Conservation (phyloP, 306 rosid genomes). For the Coriaria nepalensis region DNA sequence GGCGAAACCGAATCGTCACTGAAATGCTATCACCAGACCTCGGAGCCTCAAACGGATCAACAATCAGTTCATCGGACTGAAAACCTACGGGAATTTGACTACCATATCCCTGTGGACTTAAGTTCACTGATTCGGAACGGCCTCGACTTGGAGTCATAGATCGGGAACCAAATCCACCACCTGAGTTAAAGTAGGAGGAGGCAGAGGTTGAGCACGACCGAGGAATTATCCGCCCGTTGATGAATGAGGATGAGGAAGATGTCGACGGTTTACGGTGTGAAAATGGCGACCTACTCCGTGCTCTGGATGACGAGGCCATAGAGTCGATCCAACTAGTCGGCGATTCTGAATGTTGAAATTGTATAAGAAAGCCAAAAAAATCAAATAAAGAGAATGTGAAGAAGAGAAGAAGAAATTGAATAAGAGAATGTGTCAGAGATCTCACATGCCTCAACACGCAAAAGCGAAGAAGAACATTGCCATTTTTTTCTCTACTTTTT, state of each 20-base stretch:
- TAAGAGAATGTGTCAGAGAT: slow-evolving; percentile 59
- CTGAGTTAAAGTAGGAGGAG: slow-evolving; percentile 58
- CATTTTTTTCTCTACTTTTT: slow-evolving; percentile 12
- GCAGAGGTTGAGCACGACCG: slow-evolving; percentile 72
- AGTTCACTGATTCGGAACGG: slow-evolving; percentile 50
- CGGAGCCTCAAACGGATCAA: slow-evolving; percentile 42
- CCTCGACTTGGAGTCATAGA: slow-evolving; percentile 63
- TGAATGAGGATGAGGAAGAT: slow-evolving; percentile 61
- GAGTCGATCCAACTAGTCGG: slow-evolving; percentile 30
- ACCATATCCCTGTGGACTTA: slow-evolving; percentile 26
- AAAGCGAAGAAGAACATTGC: slow-evolving; percentile 39
- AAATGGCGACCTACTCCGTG: slow-evolving; percentile 90
- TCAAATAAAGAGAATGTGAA: background rate
- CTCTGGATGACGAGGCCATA: slow-evolving; percentile 92
- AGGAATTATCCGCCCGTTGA: slow-evolving; percentile 60
- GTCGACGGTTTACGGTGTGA: slow-evolving; percentile 73
- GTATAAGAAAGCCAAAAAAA: slow-evolving; percentile 7
- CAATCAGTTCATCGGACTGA: slow-evolving; percentile 51
- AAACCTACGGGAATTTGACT: slow-evolving; percentile 57
- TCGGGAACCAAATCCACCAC: slow-evolving; percentile 56
- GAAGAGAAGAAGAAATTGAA: slow-evolving; percentile 9
- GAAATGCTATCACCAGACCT: slow-evolving; percentile 85
- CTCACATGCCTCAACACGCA: slow-evolving; percentile 60
- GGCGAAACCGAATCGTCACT: slow-evolving; percentile 96
- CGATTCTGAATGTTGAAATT: slow-evolving; percentile 27